Conservation (phyloP, 2,329 filamentous ascomycete species). For the Lasiodiplodia theobromae region DNA sequence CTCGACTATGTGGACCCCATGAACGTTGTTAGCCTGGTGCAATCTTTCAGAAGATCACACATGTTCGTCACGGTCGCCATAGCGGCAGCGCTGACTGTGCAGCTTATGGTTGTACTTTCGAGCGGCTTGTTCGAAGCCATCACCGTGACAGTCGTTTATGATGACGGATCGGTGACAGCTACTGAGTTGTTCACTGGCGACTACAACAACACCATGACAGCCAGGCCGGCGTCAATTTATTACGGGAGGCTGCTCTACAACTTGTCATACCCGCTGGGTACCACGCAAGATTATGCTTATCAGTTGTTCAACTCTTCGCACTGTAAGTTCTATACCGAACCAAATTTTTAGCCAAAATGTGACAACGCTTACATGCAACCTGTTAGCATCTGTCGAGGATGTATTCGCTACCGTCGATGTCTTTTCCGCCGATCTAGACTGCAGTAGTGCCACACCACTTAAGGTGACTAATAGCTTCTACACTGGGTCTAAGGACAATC, state of each 20-base stretch:
- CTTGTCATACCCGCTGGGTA: background rate
- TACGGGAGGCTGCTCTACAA: background rate
- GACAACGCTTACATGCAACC: background rate
- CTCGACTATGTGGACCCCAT: conserved; percentile 11
- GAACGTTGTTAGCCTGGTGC: background rate
- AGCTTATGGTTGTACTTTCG: conserved; percentile 1
- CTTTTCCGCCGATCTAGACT: conserved; percentile 10
- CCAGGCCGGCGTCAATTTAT: background rate
- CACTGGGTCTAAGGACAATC: background rate
- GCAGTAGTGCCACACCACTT: background rate
- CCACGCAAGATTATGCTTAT: background rate
- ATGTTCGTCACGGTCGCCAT: background rate
- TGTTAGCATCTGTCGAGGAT: background rate
- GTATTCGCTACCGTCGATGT: background rate
- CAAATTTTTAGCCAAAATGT: background rate
- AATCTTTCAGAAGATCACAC: background rate
- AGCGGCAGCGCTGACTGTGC: background rate
- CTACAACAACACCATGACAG: background rate
- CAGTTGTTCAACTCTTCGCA: background rate
- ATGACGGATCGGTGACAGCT: background rate
- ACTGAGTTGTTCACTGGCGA: background rate
- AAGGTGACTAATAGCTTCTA: background rate
- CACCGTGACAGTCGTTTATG: background rate
- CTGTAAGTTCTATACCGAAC: background rate
- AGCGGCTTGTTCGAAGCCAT: conserved; percentile 4